phyloP scores from a whole-genome alignment of 2,329 filamentous ascomycete genomes.

The Cercospora brassicicola region DNA sequence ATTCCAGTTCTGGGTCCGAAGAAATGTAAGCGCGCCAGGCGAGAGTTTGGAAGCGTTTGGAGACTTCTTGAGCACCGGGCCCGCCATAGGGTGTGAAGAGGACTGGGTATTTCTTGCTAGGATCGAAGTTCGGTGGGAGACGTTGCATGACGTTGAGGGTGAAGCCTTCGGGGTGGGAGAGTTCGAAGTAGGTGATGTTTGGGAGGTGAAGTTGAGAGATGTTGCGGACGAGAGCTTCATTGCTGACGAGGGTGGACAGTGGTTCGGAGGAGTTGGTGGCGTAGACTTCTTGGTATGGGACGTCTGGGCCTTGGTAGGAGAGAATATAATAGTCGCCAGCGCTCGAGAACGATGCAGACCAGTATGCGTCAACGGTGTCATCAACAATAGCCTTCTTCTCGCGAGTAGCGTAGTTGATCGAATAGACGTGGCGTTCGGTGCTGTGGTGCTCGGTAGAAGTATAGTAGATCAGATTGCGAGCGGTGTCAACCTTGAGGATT shows the following conservation, averaged over 20 bases:
- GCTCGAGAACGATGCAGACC: conserved; percentile 65
- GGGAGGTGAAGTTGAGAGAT: conserved; percentile 63
- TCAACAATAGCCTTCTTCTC: conserved; percentile 63
- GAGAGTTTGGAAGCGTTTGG: conserved; percentile 57
- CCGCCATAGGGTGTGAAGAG: conserved; percentile 69
- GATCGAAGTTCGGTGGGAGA: conserved; percentile 64
- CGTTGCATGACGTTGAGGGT: conserved; percentile 65
- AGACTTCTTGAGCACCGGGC: conserved; percentile 62
- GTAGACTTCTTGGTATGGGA: conserved; percentile 69
- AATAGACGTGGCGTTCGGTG: conserved; percentile 68
- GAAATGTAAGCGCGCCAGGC: conserved; percentile 64
- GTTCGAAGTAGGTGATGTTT: conserved; percentile 63
- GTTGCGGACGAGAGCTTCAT: conserved; percentile 57
- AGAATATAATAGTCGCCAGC: conserved; percentile 65
- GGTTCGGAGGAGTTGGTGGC: conserved; percentile 56
- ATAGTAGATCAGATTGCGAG: conserved; percentile 62
- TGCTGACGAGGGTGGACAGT: conserved; percentile 60
- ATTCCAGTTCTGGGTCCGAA: conserved; percentile 67
- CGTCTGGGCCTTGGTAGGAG: conserved; percentile 63
- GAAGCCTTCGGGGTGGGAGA: conserved; percentile 62
- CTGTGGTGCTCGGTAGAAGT: conserved; percentile 64
- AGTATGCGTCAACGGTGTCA: conserved; percentile 59
- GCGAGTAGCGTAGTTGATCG: conserved; percentile 58
- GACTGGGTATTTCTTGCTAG: conserved; percentile 63
- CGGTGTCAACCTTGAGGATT: conserved; percentile 61